Percentiles rank a stretch among this genome's conserved stretches.
These are phyloP conservation scores for Eremochloa ophiuroides DNA, from an alignment of 176 grass and related monocot genomes.

Conservation along the genomic window DNA sequence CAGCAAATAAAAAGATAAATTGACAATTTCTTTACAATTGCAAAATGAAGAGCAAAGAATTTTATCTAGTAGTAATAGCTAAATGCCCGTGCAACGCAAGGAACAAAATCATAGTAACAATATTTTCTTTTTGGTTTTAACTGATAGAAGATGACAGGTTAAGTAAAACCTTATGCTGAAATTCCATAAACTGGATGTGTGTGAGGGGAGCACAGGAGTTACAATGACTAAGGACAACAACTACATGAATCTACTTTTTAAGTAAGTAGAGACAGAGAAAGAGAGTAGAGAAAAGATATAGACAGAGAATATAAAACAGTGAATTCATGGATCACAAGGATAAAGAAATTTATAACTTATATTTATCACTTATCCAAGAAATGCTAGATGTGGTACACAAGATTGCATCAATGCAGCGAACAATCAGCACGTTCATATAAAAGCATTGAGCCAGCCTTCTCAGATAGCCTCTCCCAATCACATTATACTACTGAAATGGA, in stretches of 20 bases:
- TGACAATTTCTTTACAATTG: neutral
- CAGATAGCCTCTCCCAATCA: neutral
- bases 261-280: neutral
- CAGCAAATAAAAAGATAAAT: neutral
- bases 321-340: neutral
- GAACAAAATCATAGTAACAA: too few relatives aligned
- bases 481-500: slow-evolving; percentile 26
- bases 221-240: neutral
- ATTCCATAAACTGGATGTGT: neutral
- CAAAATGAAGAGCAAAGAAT: neutral
- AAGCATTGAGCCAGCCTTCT: neutral
- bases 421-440: slow-evolving; percentile 18
- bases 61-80: neutral
- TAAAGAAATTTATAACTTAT: neutral
- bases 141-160: neutral
- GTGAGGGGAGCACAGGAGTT: neutral
- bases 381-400: neutral
- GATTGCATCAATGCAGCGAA: neutral
- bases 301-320: neutral
- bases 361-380: neutral
- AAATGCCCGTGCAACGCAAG: too few relatives aligned
- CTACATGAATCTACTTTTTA: neutral
- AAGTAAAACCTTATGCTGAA: neutral
- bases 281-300: neutral
- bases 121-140: neutral